Conservation (phyloP, 257 asterid genomes). For the Apocynum venetum region DNA sequence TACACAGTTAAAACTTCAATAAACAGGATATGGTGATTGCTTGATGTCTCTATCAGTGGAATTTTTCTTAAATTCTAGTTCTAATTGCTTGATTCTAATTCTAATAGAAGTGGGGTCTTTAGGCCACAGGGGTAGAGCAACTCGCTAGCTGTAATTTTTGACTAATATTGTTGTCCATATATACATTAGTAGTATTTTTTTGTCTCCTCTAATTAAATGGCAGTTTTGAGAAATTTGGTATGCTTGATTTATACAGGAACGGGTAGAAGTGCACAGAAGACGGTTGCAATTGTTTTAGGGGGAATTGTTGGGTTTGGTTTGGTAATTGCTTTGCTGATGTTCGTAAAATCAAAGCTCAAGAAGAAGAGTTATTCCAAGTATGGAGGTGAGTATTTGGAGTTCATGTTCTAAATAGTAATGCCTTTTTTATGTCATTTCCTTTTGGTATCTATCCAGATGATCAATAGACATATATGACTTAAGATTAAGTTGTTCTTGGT, state of each 20-base stretch:
- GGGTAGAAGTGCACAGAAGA: constrained; percentile 53
- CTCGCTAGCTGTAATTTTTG: background rate
- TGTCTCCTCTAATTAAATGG: background rate
- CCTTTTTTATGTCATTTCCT: background rate
- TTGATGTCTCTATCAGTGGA: background rate
- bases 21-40: background rate
- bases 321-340: constrained; percentile 55
- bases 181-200: background rate
- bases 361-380: constrained; percentile 48
- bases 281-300: constrained; percentile 70
- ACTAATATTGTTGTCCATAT: background rate
- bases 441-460: background rate
- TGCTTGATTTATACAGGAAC: constrained; percentile 38
- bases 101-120: background rate
- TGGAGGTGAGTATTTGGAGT: constrained; percentile 35
- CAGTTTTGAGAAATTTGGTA: background rate
- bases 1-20: background rate
- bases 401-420: background rate
- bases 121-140: background rate
- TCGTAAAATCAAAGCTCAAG: constrained; percentile 60
- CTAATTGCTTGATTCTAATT: no score
- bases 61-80: background rate
- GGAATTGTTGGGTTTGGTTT: constrained; percentile 66
- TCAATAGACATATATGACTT: background rate
- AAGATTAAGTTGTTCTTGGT: background rate